A percentile compares a stretch with the other conserved stretches of the same genome.
Conservation (phyloP, 75 land plant genomes). For the Sequoia sempervirens region DNA sequence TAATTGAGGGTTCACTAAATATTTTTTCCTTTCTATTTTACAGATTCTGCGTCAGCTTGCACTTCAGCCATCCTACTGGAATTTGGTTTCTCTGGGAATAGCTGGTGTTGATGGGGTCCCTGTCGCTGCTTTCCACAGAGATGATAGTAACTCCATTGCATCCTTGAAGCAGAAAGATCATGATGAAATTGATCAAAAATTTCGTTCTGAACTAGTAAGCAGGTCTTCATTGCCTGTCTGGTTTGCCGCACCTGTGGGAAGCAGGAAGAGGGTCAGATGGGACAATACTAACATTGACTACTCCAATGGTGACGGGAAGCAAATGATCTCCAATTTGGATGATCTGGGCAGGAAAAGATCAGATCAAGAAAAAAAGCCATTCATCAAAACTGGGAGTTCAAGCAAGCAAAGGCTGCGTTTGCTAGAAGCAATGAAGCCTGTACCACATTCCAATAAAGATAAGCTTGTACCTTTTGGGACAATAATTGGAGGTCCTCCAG, state of each 20-base stretch:
- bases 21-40: background rate
- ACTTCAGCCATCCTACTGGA: conserved; percentile 67
- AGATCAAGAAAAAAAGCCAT: conserved; percentile 13
- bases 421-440: conserved; percentile 82
- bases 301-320: background rate
- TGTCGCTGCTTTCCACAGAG: conserved; percentile 90
- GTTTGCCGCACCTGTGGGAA: conserved; percentile 68
- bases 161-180: conserved; percentile 1
- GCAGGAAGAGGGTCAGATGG: conserved; percentile 41
- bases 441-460: conserved; percentile 57
- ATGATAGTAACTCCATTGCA: conserved; percentile 48
- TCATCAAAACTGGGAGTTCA: background rate
- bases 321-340: background rate
- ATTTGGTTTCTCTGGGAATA: conserved; percentile 79
- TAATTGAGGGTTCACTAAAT: background rate
- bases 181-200: background rate
- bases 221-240: conserved; percentile 43
- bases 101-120: conserved; percentile 89
- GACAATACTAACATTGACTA: background rate
- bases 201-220: background rate
- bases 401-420: background rate
- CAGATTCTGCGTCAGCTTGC: conserved; percentile 94
- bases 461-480: conserved; percentile 61
- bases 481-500: conserved; percentile 6
- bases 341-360: conserved; percentile 1